Evolutionary conservation across 257 asterid species (phyloP).

Genomic region (Prunella vulgaris): DNA sequence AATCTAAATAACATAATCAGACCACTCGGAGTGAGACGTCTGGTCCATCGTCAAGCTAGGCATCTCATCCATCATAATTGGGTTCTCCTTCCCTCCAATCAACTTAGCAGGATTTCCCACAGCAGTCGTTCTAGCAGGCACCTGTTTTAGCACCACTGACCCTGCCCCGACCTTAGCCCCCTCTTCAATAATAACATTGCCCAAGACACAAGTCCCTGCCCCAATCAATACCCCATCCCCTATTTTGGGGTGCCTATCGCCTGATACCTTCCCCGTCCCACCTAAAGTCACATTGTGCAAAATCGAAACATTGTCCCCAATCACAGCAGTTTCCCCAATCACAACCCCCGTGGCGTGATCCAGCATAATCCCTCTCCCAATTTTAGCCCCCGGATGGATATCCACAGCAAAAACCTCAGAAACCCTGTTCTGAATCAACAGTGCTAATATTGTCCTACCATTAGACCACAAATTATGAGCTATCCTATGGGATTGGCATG

Average conservation of each 20-base stretch:
- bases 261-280: slow-evolving; percentile 77
- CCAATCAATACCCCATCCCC: slow-evolving; percentile 91
- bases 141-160: slow-evolving; percentile 71
- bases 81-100: slow-evolving; percentile 81
- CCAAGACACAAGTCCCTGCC: slow-evolving; percentile 88
- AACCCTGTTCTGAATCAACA: slow-evolving; percentile 66
- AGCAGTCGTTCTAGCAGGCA: slow-evolving; percentile 82
- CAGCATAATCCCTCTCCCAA: slow-evolving; percentile 78
- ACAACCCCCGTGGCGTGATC: slow-evolving; percentile 94
- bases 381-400: slow-evolving; percentile 83
- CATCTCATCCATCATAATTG: slow-evolving; percentile 54
- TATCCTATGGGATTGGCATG: slow-evolving; percentile 70
- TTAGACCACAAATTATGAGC: slow-evolving; percentile 68
- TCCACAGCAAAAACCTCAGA: slow-evolving; percentile 86
- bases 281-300: slow-evolving; percentile 90
- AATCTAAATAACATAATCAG: slow-evolving; percentile 62
- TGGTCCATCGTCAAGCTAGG: slow-evolving; percentile 91
- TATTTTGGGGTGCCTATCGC: slow-evolving; percentile 83
- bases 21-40: slow-evolving; percentile 60
- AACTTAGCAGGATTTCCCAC: slow-evolving; percentile 87
- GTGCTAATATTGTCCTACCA: slow-evolving; percentile 53
- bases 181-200: slow-evolving; percentile 69
- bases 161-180: slow-evolving; percentile 97
- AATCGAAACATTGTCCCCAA: slow-evolving; percentile 81
- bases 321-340: slow-evolving; percentile 82